Evolutionary conservation across 805 yeast species (phyloP), one percentile per base, ranked within the genome.

Genomic region (Henningerozyma blattae): DNA sequence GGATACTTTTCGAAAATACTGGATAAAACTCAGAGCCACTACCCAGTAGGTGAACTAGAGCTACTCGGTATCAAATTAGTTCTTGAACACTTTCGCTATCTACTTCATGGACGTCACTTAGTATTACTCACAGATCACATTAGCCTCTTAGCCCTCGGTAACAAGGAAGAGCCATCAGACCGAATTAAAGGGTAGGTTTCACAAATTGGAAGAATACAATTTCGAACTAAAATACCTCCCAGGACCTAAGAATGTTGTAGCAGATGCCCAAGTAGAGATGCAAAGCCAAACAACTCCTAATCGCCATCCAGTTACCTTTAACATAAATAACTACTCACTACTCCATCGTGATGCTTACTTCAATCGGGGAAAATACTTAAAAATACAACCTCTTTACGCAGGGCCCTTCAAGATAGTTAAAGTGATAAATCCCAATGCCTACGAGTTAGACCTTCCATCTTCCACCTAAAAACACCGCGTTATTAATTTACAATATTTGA

Each of bases 11-110:
- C 32, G 5, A 33, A 35, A 60, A 68, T 14, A 68, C 71, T 16
- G 57, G 60, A 27, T 35, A 44, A 24, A 77, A 77, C 13, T 9
- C 41, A 44, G 27, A 32, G 30, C 18, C 32, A 39, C 20, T 37
- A 39, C 18, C 41, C 28, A 3, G 34, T 37, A 3, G 41, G 45
- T 9, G 44, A 44, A 29, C 24, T 40, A 9, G 45, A 38, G 33
- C 22, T 43, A 4, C 17, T 44, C 3, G 42, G 31, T n/a, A 40
- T 40, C 12, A 30, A 35, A 5, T 28, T 30, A 29, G 45, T 41
- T 5, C 25, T 43, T n/a, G 22, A 35, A 13, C 42, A 42, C 18
- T 37, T 42, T 28, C 18, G 28, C 3, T 44, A 42, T 14, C 4
- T 35, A 20, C 19, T 41, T 10, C 41, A 42, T 33, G 44, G 40